Evolutionary conservation across 371 early-diverging fungal species (phyloP).

Genomic region (Apophysomyces ossiformis): DNA sequence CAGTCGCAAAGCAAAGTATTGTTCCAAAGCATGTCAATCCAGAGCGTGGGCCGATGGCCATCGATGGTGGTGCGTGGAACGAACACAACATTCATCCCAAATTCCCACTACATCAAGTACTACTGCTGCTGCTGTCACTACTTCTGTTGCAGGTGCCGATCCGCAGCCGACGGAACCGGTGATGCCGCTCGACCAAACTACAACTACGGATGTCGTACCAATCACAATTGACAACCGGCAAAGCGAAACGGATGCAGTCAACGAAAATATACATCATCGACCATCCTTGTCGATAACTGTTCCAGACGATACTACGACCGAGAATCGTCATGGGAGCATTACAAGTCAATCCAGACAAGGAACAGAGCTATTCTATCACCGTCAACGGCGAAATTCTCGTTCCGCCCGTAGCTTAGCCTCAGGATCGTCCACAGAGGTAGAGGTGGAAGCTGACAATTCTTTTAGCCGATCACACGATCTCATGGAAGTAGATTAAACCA

Average conservation of each 20-base stretch:
- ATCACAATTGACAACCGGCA: slow-evolving; percentile 24
- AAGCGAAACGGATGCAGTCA: slow-evolving; percentile 4
- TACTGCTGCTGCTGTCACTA: slow-evolving; percentile 22
- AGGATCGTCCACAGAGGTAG: slow-evolving; percentile 33
- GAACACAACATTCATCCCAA: slow-evolving; percentile 34
- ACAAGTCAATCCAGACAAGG: slow-evolving; percentile 9
- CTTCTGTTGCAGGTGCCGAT: slow-evolving; percentile 20
- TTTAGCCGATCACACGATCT: slow-evolving; percentile 20
- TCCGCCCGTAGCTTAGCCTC: slow-evolving; percentile 29
- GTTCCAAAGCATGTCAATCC: slow-evolving; percentile 74
- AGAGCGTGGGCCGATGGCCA: slow-evolving; percentile 79
- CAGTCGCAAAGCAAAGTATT: slow-evolving; percentile 77
- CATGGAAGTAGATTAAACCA: slow-evolving; percentile 26
- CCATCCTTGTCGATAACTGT: slow-evolving; percentile 5
- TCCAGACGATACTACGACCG: slow-evolving; percentile 1
- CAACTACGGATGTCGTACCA: slow-evolving; percentile 21
- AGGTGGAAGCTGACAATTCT: slow-evolving; percentile 23
- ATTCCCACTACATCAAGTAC: slow-evolving; percentile 20
- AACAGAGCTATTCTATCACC: slow-evolving; percentile 11
- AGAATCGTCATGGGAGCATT: not conserved
- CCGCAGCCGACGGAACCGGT: slow-evolving; percentile 24
- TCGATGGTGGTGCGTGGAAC: slow-evolving; percentile 78
- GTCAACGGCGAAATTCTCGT: slow-evolving; percentile 27
- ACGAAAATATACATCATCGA: not conserved
- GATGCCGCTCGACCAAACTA: slow-evolving; percentile 21